Evolutionary conservation across 805 yeast species (phyloP).

Genomic region (Saccharomycopsis sp.): DNA sequence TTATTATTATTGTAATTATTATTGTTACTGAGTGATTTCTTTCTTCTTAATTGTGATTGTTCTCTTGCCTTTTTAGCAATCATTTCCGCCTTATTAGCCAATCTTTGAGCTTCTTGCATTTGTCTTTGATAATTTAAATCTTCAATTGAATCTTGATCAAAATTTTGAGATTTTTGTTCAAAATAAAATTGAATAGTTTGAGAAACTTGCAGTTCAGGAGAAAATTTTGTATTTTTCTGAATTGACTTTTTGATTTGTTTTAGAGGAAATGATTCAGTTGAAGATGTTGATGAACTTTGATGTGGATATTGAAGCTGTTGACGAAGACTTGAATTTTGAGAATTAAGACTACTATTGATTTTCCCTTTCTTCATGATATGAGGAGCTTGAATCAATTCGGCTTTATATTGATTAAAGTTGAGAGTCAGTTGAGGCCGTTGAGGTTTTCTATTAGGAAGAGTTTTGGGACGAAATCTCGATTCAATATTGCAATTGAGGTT

Average conservation of each 20-base stretch:
- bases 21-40: too few relatives aligned
- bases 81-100: conserved; percentile 5
- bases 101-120: conserved; percentile 1
- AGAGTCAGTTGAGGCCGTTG: too few relatives aligned
- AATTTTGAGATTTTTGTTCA: not conserved
- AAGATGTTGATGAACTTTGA: not conserved
- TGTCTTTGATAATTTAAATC: not conserved
- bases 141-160: not conserved
- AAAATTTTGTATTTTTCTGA: not conserved
- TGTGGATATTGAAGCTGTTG: too few relatives aligned
- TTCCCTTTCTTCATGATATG: too few relatives aligned
- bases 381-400: too few relatives aligned
- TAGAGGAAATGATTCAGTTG: conserved; percentile 1
- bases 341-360: too few relatives aligned
- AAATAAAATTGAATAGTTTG: too few relatives aligned
- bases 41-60: too few relatives aligned
- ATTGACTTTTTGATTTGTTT: not conserved
- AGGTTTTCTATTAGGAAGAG: conserved; percentile 12
- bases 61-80: not conserved
- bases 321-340: too few relatives aligned
- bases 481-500: conserved; percentile 9
- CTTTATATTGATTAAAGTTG: too few relatives aligned
- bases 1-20: too few relatives aligned
- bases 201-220: too few relatives aligned
- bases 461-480: conserved; percentile 8